Evolutionary conservation across 2,329 filamentous ascomycete genomes (phyloP).

Genomic region (Stagonosporopsis vannaccii): DNA sequence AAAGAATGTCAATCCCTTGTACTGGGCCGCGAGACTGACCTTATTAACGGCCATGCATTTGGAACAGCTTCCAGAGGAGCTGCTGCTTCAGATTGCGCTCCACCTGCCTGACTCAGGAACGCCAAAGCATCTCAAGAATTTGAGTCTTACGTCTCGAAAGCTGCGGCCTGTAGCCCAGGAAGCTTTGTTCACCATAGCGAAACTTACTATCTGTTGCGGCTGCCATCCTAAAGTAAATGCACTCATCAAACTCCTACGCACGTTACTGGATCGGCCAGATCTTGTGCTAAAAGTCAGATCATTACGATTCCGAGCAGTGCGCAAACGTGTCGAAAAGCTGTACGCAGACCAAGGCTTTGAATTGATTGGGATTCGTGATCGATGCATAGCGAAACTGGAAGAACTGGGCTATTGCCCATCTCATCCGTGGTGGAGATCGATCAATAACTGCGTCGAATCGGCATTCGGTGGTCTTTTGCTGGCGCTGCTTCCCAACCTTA

Average conservation of each 20-base stretch:
- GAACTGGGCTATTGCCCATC: slow-evolving; percentile 18
- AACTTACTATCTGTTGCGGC: slow-evolving; percentile 22
- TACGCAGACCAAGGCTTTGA: slow-evolving; percentile 25
- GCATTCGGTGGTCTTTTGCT: slow-evolving; percentile 32
- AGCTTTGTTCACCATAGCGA: slow-evolving; percentile 25
- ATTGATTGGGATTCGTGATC: slow-evolving; percentile 19
- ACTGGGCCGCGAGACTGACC: neutral
- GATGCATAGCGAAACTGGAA: slow-evolving; percentile 19
- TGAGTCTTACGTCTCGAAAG: slow-evolving; percentile 27
- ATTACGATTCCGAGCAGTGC: slow-evolving; percentile 27
- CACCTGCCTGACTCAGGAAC: slow-evolving; percentile 21
- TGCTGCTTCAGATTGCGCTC: slow-evolving; percentile 28
- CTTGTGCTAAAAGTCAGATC: slow-evolving; percentile 30
- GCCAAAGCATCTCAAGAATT: slow-evolving; percentile 22
- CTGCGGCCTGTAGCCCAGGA: slow-evolving; percentile 29
- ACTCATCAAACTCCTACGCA: slow-evolving; percentile 30
- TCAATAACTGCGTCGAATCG: slow-evolving; percentile 34
- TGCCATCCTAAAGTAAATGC: slow-evolving; percentile 29
- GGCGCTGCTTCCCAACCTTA: slow-evolving; percentile 28
- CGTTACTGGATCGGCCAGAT: slow-evolving; percentile 29
- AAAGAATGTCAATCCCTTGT: neutral
- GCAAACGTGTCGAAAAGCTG: slow-evolving; percentile 22
- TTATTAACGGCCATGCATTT: neutral
- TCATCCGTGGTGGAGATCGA: slow-evolving; percentile 27
- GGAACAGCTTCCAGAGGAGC: slow-evolving; percentile 29